Evolutionary conservation across 2,329 filamentous ascomycete species (phyloP), one percentile per base, ranked within the genome.

Genomic region (Colletotrichum sp.): DNA sequence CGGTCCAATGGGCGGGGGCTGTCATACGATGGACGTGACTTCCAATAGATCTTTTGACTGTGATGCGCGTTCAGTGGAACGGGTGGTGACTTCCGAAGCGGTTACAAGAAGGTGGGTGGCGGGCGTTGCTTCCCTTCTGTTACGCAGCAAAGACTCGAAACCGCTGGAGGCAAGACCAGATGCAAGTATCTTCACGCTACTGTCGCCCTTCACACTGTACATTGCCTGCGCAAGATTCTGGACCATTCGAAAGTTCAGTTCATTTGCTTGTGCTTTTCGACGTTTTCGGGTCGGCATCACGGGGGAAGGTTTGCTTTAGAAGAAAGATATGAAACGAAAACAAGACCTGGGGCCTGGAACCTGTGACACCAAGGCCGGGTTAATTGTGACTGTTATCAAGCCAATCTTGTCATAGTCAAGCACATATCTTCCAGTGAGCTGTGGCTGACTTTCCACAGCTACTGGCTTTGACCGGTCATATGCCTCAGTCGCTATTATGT

Each of bases 141-240:
- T 6, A 3, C 9, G 8, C 39, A 10, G 39, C 18, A 44, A 12
- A 8, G 18, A 44, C 39, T 44, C n/a, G 36, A 0, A 44, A 44
- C 16, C 8, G 15, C 15, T 16, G 7, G 18, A 44, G 18, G 39
- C 16, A 44, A n/a, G 16, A 44, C 18, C 39, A 44, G 5, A n/a
- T n/a, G 18, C 0, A n/a, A 1, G 8, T 3, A 12, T 3, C 5
- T 44, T n/a, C 18, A 1, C 2, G 9, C 18, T 44, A 0, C 39
- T 12, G 8, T 12, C 9, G 39, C 39, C 5, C 18, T n/a, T 44
- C 18, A 12, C n/a, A 10, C 39, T 44, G 5, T 12, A 2, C 0
- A n/a, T 44, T 44, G 8, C 39, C 5, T 44, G 3, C 18, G 39
- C 5, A 44, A 44, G 5, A n/a, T 44, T 0, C 39, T 4, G 18